Evolutionary conservation across 257 asterid genomes (phyloP).

Genomic region (Solanum tarijense): DNA sequence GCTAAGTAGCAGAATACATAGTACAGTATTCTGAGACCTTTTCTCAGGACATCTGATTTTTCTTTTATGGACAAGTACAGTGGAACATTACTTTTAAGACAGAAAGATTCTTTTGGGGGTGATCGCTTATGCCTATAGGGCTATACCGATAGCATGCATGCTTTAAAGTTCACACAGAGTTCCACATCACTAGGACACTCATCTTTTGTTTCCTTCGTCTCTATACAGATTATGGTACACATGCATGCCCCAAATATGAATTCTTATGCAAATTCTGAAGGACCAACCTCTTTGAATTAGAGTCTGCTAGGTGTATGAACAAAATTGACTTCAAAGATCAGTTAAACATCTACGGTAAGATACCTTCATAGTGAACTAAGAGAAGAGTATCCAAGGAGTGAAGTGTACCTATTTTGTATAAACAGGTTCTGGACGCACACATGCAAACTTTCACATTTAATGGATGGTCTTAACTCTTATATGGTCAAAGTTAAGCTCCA

Average conservation of each 20-base stretch:
- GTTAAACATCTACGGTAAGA: background rate
- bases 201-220: background rate
- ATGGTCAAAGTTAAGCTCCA: background rate
- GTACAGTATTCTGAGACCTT: background rate
- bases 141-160: background rate
- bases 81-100: background rate
- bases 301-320: background rate
- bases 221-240: background rate
- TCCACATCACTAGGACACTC: background rate
- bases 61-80: background rate
- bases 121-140: background rate
- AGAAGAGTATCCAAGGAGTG: background rate
- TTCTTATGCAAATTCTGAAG: background rate
- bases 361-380: background rate
- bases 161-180: background rate
- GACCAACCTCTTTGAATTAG: background rate
- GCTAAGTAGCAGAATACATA: background rate
- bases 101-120: background rate
- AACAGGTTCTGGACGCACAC: background rate
- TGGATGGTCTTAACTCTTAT: background rate
- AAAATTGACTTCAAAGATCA: background rate
- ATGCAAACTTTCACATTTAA: background rate
- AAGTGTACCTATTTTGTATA: background rate
- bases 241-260: background rate
- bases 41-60: background rate